Evolutionary conservation across 1,284 basidiomycete genomes (phyloP), one percentile per base, ranked within the genome.

Genomic region (Quambalaria eucalypti): DNA sequence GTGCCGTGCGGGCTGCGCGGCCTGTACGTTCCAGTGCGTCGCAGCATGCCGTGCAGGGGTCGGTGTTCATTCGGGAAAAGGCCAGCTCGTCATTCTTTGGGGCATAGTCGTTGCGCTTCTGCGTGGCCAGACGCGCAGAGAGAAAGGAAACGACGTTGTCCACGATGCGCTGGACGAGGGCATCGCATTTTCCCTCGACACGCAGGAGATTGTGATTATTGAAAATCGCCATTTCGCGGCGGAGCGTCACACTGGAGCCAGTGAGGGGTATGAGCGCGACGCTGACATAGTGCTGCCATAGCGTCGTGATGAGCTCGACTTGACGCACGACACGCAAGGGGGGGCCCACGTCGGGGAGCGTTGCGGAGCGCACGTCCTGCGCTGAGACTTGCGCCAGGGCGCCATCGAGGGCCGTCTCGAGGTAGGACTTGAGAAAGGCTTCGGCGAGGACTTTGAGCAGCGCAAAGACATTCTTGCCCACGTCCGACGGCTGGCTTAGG

Each of bases 261-360:
- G 90, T 86, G 4, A 99, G 81, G 0, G 95, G 93, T 9, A 97
- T 80, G 6, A 99, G 78, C 0, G 92, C 93, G 16, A 89, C 88
- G 47, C 87, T 87, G 64, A 90, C 84, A 77, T 98, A 99, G 75
- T 90, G 87, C 76, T 98, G 95, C 92, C 92, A 97, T 2, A 99
- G 82, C 71, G 95, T 88, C 68, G 87, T 88, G 57, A 95, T 86
- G 51, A 95, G 82, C 76, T 95, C 91, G n/a, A 87, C 84, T 1
- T 82, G 81, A 60, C 82, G 83, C 56, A 98, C 79, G 19, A 88
- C 82, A 5, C 64, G 55, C 53, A 72, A 57, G 3, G 57, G 51
- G 5, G 60, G 39, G n/a, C 57, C 59, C 12, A 96, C 78, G 64
- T 82, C 87, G 0, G 91, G 91, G 73, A 80, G 64, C 71, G 87